Base-by-base conservation (phyloP, 106 monocot genomes). In the Phalaenopsis aphrodite region DNA sequence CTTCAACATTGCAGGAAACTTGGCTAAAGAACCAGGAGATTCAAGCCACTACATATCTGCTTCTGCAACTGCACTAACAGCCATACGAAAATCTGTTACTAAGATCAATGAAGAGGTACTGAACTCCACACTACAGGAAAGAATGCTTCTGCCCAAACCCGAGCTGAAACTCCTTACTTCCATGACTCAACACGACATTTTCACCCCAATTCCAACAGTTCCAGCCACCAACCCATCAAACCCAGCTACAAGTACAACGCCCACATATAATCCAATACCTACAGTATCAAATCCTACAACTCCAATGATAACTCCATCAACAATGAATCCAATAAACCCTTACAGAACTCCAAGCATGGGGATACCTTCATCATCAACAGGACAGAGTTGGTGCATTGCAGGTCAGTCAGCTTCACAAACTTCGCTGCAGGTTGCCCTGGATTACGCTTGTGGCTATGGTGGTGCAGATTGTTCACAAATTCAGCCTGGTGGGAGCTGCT, bases 381-480 rank as follows among this genome's bases (percentile, higher is more conserved):
- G 87, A 2, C 87, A 81, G 75, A 90, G 92, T 79, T 95, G 92
- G 92, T 95, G 94, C 74, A 74, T 95, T 42, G 92, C 94, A 10
- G 90, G 88, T 72, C 87, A 79, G 49, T 79, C 83, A 5, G 95
- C 92, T 12, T 87, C 90, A 3, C 79, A 88, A 75, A 83, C 95
- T 10, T 85, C 90, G 8, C 58, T 95, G 75, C 95, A 95, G 84
- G 92, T 90, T 11, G 92, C 95, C 42, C 85, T 92, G 24, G 95
- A 92, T 67, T 92, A 90, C 74, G 90, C 94, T 15, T 95, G 94
- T 46, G 94, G 95, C 14, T 90, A 88, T 56, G 95, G 95, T 9
- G 89, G 91, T 1, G 87, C 95, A 12, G 95, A 95, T 81, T 95
- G 95, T 52, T 88, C 92, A 1, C 81, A 82, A 15, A 95, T 95